Conservation (phyloP, 164 flowering plant species). For the Vitis labrusca region DNA sequence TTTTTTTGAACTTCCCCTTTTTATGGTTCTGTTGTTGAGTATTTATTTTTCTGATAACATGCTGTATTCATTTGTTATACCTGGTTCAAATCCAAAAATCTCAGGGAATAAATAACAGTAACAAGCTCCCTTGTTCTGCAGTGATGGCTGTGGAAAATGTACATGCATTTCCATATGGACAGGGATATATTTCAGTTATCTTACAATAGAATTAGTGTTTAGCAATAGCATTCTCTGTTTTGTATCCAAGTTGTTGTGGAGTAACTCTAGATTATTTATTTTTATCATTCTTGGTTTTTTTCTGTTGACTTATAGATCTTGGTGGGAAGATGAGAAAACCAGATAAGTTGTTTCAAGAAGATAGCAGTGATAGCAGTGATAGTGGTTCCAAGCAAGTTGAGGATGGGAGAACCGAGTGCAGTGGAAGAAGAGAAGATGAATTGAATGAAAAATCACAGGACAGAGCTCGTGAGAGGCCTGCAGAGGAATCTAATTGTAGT, state of each 20-base stretch:
- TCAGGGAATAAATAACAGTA: no score
- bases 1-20: background rate
- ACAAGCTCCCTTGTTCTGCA: background rate
- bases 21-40: background rate
- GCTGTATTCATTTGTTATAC: no score
- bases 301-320: slow-evolving; percentile 25
- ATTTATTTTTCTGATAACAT: no score
- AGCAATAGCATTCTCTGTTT: background rate
- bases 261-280: background rate
- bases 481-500: slow-evolving; percentile 21
- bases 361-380: slow-evolving; percentile 1
- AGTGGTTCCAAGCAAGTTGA: slow-evolving; percentile 17
- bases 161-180: background rate
- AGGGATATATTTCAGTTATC: background rate
- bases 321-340: slow-evolving; percentile 15
- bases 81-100: no score
- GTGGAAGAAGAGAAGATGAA: slow-evolving; percentile 14
- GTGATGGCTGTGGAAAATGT: background rate
- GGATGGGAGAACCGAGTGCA: slow-evolving; percentile 15
- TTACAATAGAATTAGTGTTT: background rate
- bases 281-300: background rate
- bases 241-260: background rate
- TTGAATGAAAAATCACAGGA: slow-evolving; percentile 4
- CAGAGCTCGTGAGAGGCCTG: slow-evolving; percentile 12
- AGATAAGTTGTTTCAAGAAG: slow-evolving; percentile 17